A percentile compares a stretch with the other conserved stretches of the same genome.
These are phyloP conservation scores for Xylaria sp. DNA, from an alignment of 2,329 filamentous ascomycete species.

Conservation along the genomic window DNA sequence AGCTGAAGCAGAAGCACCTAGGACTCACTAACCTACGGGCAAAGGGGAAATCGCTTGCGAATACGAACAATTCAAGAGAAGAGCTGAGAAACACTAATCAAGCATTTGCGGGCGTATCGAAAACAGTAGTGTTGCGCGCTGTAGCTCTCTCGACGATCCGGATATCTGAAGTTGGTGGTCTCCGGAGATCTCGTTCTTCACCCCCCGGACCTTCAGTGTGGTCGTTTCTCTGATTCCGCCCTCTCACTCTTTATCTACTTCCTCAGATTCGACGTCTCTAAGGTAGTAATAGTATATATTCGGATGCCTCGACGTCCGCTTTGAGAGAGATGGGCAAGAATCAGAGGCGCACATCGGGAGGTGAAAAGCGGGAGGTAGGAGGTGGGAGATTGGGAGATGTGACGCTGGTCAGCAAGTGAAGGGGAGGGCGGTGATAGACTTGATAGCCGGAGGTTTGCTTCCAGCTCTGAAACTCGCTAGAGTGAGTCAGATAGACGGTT, in stretches of 20 bases:
- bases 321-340: constrained; percentile 38
- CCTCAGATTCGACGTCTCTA: constrained; percentile 9
- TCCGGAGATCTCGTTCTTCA: constrained; percentile 13
- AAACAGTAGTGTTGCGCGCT: constrained; percentile 4
- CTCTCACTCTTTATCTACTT: constrained; percentile 15
- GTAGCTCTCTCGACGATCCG: constrained; percentile 29
- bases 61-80: constrained; percentile 33
- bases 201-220: constrained; percentile 3
- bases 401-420: constrained; percentile 34
- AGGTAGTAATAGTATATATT: constrained; percentile 7
- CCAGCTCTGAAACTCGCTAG: neutral
- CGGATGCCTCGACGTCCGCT: constrained; percentile 35
- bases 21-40: constrained; percentile 28
- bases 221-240: constrained; percentile 6
- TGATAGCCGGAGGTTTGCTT: neutral
- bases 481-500: neutral
- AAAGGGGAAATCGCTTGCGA: constrained; percentile 45
- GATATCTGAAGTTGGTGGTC: constrained; percentile 26
- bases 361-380: constrained; percentile 24
- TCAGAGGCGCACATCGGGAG: constrained; percentile 46
- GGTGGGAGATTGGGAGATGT: constrained; percentile 26
- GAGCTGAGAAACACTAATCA: constrained; percentile 18
- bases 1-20: constrained; percentile 1
- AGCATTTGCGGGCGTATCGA: constrained; percentile 25
- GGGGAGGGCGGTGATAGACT: constrained; percentile 19